A percentile compares a stretch with the other conserved stretches of the same genome.
Evolutionary conservation across 805 yeast genomes (phyloP).

Genomic region (Yarrowia sp.): DNA sequence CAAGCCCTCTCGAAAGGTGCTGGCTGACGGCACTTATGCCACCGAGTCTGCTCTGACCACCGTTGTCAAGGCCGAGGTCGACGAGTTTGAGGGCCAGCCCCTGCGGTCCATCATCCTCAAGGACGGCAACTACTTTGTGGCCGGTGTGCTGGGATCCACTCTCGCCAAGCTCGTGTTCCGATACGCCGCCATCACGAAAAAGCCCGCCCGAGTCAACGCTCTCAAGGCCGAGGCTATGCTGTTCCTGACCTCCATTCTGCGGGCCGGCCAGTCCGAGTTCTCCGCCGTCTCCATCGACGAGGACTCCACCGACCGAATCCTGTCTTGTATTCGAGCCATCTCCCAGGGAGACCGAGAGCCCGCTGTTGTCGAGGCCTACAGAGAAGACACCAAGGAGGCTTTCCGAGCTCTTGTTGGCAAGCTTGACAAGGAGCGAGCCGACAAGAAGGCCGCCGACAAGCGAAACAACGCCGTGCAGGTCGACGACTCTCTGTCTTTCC

Average conservation of each 20-base stretch:
- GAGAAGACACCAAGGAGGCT: slow-evolving; percentile 87
- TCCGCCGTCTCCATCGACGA: slow-evolving; percentile 86
- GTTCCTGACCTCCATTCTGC: slow-evolving; percentile 86
- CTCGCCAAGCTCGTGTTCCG: slow-evolving; percentile 86
- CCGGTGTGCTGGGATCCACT: slow-evolving; percentile 85
- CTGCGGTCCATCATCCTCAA: slow-evolving; percentile 75
- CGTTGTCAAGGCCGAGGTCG: slow-evolving; percentile 43
- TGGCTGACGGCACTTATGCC: slow-evolving; percentile 99
- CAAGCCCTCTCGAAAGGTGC: slow-evolving; percentile 63
- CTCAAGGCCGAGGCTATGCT: slow-evolving; percentile 93
- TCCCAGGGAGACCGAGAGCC: slow-evolving; percentile 62
- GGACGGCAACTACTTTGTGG: slow-evolving; percentile 89
- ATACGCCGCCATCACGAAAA: slow-evolving; percentile 63
- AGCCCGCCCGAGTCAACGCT: slow-evolving; percentile 69
- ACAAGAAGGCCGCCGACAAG: slow-evolving; percentile 61
- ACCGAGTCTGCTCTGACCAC: slow-evolving; percentile 81
- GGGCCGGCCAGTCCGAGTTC: slow-evolving; percentile 79
- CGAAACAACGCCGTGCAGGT: slow-evolving; percentile 73
- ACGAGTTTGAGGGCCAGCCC: slow-evolving; percentile 61
- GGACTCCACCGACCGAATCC: slow-evolving; percentile 93
- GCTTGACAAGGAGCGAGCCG: slow-evolving; percentile 65
- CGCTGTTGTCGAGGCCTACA: slow-evolving; percentile 67
- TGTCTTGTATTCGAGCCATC: slow-evolving; percentile 83
- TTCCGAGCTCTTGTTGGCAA: slow-evolving; percentile 72
- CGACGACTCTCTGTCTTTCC: slow-evolving; percentile 78